phyloP scores from a whole-genome alignment of 1,139 yeast genomes.

The Nadsonia starkeyi-henricii region DNA sequence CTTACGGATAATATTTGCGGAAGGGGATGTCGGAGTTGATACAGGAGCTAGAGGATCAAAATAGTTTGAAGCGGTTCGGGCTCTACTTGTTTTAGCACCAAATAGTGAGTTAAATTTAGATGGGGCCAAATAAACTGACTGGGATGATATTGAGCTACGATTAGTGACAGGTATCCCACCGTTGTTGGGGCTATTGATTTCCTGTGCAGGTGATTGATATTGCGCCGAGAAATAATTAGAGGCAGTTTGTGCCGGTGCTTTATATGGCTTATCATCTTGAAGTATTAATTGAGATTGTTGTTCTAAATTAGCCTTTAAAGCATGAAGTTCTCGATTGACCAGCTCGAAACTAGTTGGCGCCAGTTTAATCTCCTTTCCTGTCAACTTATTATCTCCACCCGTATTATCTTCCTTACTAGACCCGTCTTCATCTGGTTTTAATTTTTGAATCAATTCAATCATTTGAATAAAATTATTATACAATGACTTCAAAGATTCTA shows the following conservation, averaged over 20 bases:
- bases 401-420: too few relatives aligned
- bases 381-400: too few relatives aligned
- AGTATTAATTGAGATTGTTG: not conserved
- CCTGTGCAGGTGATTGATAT: not conserved
- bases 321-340: not conserved
- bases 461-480: not conserved
- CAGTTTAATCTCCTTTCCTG: not conserved
- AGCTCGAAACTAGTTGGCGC: not conserved
- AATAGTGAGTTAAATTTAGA: not conserved
- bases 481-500: not conserved
- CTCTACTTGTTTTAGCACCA: not conserved
- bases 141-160: not conserved
- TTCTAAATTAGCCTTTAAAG: not conserved
- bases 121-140: not conserved
- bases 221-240: not conserved
- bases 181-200: too few relatives aligned
- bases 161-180: not conserved
- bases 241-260: not conserved
- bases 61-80: not conserved
- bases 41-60: not conserved
- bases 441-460: not conserved
- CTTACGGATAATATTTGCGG: not conserved
- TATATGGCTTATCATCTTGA: not conserved
- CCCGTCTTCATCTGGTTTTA: not conserved
- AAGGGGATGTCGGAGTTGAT: not conserved